phyloP scores from a whole-genome alignment of 768 basidiomycete genomes.

The Macrolepiota dolichaula region DNA sequence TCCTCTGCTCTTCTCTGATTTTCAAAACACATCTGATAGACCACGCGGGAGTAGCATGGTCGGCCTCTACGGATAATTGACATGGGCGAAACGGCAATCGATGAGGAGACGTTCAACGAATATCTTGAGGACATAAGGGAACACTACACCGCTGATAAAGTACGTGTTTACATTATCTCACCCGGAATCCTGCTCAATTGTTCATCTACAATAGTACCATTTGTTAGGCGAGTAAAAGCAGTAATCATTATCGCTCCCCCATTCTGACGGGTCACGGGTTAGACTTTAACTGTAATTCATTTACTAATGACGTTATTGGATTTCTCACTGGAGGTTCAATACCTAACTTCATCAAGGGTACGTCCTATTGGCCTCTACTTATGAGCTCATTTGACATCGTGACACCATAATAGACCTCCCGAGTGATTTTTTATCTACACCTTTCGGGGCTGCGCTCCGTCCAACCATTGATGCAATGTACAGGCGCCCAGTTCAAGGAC shows the following conservation, averaged over 20 bases:
- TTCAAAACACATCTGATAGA: background rate
- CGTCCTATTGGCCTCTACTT: background rate
- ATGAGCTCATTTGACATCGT: background rate
- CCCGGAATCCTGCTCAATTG: background rate
- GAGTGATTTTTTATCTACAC: conserved; percentile 83
- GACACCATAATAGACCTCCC: conserved; percentile 54
- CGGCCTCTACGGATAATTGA: conserved; percentile 65
- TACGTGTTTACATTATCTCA: conserved; percentile 29
- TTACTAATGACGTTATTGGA: conserved; percentile 84
- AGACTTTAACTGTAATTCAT: conserved; percentile 97
- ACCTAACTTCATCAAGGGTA: conserved; percentile 80
- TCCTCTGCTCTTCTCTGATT: background rate
- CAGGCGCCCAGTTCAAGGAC: conserved; percentile 49
- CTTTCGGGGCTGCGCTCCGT: conserved; percentile 80
- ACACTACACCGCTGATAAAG: conserved; percentile 89
- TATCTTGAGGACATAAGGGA: conserved; percentile 73
- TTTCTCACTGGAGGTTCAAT: conserved; percentile 84
- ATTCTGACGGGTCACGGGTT: background rate
- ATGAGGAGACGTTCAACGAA: conserved; percentile 82
- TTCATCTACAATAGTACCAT: conserved; percentile 58
- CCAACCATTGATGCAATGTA: conserved; percentile 94
- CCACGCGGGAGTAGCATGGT: conserved; percentile 54
- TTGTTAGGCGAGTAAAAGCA: conserved; percentile 55
- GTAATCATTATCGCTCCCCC: background rate
- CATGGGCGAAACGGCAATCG: conserved; percentile 77